phyloP scores from a whole-genome alignment of 2,329 filamentous ascomycete genomes.

The Pseudogymnoascus sp. region DNA sequence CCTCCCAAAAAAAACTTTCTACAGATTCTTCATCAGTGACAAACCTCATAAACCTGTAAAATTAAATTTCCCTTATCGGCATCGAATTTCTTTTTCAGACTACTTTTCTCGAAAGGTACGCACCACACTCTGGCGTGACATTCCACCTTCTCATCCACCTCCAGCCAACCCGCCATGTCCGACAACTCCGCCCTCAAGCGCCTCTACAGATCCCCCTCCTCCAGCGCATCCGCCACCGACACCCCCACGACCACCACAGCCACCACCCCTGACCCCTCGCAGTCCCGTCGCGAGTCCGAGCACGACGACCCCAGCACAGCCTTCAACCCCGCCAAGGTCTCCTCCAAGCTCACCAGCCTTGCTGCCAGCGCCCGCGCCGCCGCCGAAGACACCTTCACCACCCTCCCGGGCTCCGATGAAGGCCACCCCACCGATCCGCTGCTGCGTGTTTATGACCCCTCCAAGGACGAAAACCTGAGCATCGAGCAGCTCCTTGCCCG shows the following conservation, averaged over 20 bases:
- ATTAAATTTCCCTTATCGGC: background rate
- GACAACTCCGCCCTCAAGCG: background rate
- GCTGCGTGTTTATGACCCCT: conserved; percentile 3
- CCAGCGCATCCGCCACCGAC: background rate
- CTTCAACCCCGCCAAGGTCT: conserved; percentile 1
- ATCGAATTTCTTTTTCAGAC: background rate
- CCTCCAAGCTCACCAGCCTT: background rate
- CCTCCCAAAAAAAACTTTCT: background rate
- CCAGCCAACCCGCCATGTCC: conserved; percentile 1
- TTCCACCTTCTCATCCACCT: background rate
- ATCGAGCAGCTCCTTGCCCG: conserved; percentile 8
- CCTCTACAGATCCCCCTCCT: background rate
- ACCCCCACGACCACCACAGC: background rate
- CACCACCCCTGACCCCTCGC: background rate
- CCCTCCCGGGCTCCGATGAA: background rate
- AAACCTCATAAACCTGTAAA: background rate
- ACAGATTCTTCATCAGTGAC: background rate
- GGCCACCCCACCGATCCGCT: background rate
- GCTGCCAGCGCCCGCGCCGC: background rate
- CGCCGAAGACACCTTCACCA: background rate
- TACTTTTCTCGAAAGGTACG: background rate
- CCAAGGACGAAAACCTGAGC: background rate
- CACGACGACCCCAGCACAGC: background rate
- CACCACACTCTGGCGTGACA: background rate
- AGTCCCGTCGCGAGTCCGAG: background rate